Evolutionary conservation across 2,329 filamentous ascomycete species (phyloP).

Genomic region (Myriosclerotinia duriaeana): DNA sequence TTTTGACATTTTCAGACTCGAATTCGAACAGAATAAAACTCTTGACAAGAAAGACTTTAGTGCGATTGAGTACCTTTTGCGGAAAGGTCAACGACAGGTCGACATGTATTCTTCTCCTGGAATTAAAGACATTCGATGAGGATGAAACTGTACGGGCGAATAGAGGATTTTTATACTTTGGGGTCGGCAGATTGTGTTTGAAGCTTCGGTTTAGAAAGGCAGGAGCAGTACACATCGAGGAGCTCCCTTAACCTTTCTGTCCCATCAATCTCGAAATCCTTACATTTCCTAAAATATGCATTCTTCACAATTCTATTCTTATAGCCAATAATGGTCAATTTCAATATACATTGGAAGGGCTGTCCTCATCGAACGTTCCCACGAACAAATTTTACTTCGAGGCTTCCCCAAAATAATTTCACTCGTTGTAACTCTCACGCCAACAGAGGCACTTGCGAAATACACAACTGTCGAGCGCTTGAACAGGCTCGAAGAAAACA

Average conservation of each 20-base stretch:
- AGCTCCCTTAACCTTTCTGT: constrained; percentile 7
- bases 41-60: constrained; percentile 68
- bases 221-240: constrained; percentile 17
- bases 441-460: constrained; percentile 26
- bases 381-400: constrained; percentile 33
- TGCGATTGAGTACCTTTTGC: constrained; percentile 66
- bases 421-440: constrained; percentile 8
- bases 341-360: constrained; percentile 38
- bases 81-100: constrained; percentile 65
- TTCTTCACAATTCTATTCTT: constrained; percentile 30
- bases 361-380: constrained; percentile 36
- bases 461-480: constrained; percentile 24
- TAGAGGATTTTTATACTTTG: background rate
- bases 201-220: constrained; percentile 25
- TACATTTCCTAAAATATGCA: constrained; percentile 35
- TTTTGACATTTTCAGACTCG: constrained; percentile 51
- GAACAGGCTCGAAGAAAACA: constrained; percentile 30
- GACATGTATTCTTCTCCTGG: constrained; percentile 65
- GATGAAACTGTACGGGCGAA: background rate
- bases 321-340: constrained; percentile 32
- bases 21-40: constrained; percentile 67
- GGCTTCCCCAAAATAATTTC: constrained; percentile 18
- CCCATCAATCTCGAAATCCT: constrained; percentile 7
- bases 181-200: background rate
- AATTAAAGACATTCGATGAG: constrained; percentile 58